Conservation (phyloP, 2,329 filamentous ascomycete species). For the Hysterium pulicare region DNA sequence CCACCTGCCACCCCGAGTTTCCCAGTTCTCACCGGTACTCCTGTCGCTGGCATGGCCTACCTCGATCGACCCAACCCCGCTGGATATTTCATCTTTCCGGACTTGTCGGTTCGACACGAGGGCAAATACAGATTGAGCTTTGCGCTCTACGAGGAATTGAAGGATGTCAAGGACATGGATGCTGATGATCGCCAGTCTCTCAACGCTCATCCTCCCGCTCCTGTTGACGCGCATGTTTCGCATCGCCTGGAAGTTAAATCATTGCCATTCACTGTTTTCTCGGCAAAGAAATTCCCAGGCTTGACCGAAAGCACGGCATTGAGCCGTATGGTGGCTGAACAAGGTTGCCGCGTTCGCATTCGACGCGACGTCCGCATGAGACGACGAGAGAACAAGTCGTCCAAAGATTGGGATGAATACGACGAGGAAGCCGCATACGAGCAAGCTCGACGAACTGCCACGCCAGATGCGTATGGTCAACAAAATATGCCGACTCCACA, state of each 20-base stretch:
- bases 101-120: conserved; percentile 92
- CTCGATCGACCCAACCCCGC: conserved; percentile 76
- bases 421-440: conserved; percentile 52
- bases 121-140: conserved; percentile 89
- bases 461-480: conserved; percentile 48
- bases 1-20: conserved; percentile 62
- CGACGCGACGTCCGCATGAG: conserved; percentile 91
- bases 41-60: conserved; percentile 93
- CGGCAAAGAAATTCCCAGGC: conserved; percentile 97
- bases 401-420: conserved; percentile 66
- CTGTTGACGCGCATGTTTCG: conserved; percentile 60
- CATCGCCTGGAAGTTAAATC: conserved; percentile 91
- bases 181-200: conserved; percentile 45
- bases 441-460: conserved; percentile 48
- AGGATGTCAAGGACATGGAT: conserved; percentile 77
- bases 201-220: conserved; percentile 23
- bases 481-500: conserved; percentile 28
- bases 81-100: conserved; percentile 97
- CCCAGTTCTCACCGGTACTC: conserved; percentile 88
- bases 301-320: conserved; percentile 83
- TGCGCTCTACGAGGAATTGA: conserved; percentile 89
- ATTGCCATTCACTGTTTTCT: conserved; percentile 80
- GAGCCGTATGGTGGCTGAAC: conserved; percentile 89
- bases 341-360: conserved; percentile 94
- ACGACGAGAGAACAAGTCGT: conserved; percentile 69